Evolutionary conservation across 768 basidiomycete genomes (phyloP), one percentile per base, ranked within the genome.

Genomic region (Mycena metata): DNA sequence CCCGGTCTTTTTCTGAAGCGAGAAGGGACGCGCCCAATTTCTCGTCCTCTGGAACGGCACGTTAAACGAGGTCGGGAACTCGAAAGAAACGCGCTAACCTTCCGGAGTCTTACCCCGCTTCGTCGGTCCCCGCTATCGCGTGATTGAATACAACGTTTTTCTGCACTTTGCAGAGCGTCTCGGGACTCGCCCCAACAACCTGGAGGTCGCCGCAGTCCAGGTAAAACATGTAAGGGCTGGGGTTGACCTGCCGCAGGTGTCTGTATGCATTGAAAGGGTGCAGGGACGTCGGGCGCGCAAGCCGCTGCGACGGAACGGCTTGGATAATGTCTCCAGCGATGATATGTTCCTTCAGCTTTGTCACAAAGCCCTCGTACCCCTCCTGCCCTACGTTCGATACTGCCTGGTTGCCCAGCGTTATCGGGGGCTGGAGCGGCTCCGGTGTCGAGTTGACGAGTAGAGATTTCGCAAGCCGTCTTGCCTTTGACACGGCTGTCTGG

Each of bases 221-320:
- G 77, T 96, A 99, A 81, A 96, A 99, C 96, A 98, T 98, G 81
- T 99, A 99, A 17, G 98, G 98, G 61, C 95, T 97, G 1, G 98
- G 98, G 74, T 99, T 99, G 69, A 98, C 88, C 74, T 96, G 91
- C 50, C 98, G 91, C 50, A 99, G 85, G 60, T 95, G 93, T 56
- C 98, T 86, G 77, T 99, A 99, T 9, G 92, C 96, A 82, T 99
- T 99, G 85, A 99, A 99, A 2, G 98, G 97, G 78, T 99, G 96
- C 21, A 99, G 83, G 21, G 86, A 78, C 0, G 98, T 99, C 41
- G 93, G 92, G 39, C 95, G 88, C 16, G 94, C 83, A 35, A 99
- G 83, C 33, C 96, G 86, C 78, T 99, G 98, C 12, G 95, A 96
- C 10, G 98, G 98, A 9, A 99, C 98, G 2, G 98, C 98, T 80